Evolutionary conservation across 2,329 filamentous ascomycete genomes (phyloP).

Genomic region (Bisporella sp.): DNA sequence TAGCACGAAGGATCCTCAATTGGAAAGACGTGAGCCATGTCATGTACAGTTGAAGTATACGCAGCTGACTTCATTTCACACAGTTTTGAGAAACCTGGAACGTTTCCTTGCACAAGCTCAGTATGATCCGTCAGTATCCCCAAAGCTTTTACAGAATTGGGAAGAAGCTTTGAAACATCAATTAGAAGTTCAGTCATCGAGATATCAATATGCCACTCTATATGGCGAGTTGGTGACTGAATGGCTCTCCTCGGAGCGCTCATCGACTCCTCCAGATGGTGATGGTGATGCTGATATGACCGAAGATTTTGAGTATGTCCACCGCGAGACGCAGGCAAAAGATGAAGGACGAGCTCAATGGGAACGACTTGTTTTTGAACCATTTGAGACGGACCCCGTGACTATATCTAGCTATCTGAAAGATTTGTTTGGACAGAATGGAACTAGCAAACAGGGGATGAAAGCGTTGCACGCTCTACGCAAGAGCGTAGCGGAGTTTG

Average conservation of each 20-base stretch:
- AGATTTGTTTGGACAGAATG: constrained; percentile 36
- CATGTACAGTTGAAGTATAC: no score
- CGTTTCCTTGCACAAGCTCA: constrained; percentile 46
- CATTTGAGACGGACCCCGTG: constrained; percentile 36
- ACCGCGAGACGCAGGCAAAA: constrained; percentile 28
- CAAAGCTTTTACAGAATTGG: constrained; percentile 37
- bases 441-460: constrained; percentile 29
- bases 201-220: constrained; percentile 47
- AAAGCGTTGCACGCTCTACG: constrained; percentile 37
- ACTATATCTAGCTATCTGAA: constrained; percentile 44
- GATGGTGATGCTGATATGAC: constrained; percentile 1
- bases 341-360: constrained; percentile 42
- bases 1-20: constrained; percentile 10
- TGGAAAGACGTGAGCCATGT: constrained; percentile 6
- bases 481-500: constrained; percentile 32
- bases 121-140: constrained; percentile 45
- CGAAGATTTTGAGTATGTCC: constrained; percentile 33
- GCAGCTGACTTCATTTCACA: neutral
- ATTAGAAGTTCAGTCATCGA: constrained; percentile 42
- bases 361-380: constrained; percentile 49
- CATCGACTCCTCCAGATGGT: neutral
- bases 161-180: constrained; percentile 39
- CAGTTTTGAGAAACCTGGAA: constrained; percentile 35
- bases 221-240: constrained; percentile 49
- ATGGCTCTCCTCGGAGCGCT: constrained; percentile 36